Base-by-base conservation (phyloP, 2,329 filamentous ascomycete species). In the Fusarium xyrophilum region DNA sequence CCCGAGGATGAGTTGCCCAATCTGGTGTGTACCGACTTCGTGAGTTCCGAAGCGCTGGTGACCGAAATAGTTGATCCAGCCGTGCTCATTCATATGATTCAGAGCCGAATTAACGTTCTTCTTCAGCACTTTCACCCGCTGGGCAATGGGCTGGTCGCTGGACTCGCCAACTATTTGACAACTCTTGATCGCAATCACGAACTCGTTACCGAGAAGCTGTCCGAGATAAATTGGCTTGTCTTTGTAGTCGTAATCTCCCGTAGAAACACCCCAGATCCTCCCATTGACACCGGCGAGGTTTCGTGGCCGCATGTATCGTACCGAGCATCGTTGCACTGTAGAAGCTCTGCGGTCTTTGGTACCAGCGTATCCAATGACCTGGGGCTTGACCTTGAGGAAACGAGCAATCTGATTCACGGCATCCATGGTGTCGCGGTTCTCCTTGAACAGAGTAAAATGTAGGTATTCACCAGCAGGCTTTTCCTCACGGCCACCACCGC, bases 21-120 rank as follows among this genome's bases (percentile, higher is more conserved):
- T 83, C 40, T 90, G 86, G 74, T 98, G 93, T 1, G 96, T 99
- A 35, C 93, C 91, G 15, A 92, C 91, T 30, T 88, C 83, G 78
- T 96, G 95, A 1, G 93, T 95, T 30, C 96, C 96, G 74, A 99
- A 99, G 27, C 96, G 89, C 80, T 99, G 96, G n/a, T 98, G 88
- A 12, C 96, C 96, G 75, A 94, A 99, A 81, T 98, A 99, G 80
- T 99, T 99, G 79, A 99, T 89, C 83, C 96, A 99, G 5, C 96
- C 96, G 44, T 90, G 86, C 43, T 88, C 81, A 56, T 85, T 83
- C 70, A 98, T 87, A 67, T 90, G 87, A 42, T 85, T 82, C 52
- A 97, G 81, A 2, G 92, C 84, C 17, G 84, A 78, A 58, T 83
- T 83, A 13, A 89, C 82, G 38, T 85, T 76, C 28, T 68, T 56